A percentile compares a stretch with the other conserved stretches of the same genome.
phyloP scores from a whole-genome alignment of 2,329 filamentous ascomycete genomes.

The Tolypocladium endophyticum region DNA sequence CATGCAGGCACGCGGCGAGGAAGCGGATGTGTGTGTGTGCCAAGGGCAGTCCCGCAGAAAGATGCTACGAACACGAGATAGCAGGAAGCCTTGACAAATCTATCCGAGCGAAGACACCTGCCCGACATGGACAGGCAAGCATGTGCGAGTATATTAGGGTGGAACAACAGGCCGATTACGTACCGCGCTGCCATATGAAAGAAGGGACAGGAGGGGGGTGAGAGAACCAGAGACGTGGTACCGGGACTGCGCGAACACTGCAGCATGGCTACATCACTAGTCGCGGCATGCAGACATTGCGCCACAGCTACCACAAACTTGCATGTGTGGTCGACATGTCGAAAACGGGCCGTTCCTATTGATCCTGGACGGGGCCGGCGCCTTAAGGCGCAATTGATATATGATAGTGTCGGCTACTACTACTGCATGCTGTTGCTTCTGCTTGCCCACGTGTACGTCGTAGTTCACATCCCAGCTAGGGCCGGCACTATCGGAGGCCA shows the following conservation, averaged over 20 bases:
- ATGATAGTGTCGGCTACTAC: background rate
- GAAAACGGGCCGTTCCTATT: background rate
- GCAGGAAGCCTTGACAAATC: background rate
- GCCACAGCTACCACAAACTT: background rate
- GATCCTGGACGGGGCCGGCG: background rate
- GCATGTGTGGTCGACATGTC: background rate
- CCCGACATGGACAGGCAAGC: background rate
- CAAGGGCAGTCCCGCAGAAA: background rate
- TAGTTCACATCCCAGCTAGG: background rate
- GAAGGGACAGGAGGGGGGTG: background rate
- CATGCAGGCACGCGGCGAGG: background rate
- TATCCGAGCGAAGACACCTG: background rate
- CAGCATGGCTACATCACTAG: background rate
- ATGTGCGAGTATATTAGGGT: background rate
- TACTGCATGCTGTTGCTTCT: background rate
- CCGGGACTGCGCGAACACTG: background rate
- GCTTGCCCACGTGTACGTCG: conserved; percentile 1
- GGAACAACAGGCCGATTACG: background rate
- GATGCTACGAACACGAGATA: background rate
- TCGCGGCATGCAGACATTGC: background rate
- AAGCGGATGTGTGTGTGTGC: background rate
- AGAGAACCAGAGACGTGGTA: background rate
- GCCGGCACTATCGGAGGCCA: background rate
- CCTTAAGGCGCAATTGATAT: background rate
- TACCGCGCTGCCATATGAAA: background rate